Conservation (phyloP, 176 grass and related monocot genomes). For the Leersia perrieri region DNA sequence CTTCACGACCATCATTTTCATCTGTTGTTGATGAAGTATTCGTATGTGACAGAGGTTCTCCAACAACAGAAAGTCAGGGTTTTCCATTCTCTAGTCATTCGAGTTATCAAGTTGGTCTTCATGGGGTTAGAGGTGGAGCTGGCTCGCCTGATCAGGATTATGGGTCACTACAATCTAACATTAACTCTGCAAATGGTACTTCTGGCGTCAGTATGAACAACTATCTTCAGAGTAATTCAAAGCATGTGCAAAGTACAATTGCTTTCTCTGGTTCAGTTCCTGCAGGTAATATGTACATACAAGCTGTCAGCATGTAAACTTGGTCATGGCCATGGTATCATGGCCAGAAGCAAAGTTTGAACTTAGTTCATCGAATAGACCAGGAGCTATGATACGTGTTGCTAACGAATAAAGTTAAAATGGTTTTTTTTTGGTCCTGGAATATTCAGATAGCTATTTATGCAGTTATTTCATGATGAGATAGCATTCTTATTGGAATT, state of each 20-base stretch:
- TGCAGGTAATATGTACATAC: conserved; percentile 39
- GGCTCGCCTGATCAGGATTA: conserved; percentile 33
- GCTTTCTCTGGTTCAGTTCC: conserved; percentile 39
- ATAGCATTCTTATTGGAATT: background rate
- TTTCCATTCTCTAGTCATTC: conserved; percentile 34
- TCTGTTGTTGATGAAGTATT: conserved; percentile 80
- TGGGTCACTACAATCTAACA: conserved; percentile 35
- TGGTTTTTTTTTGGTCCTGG: conserved; percentile 27
- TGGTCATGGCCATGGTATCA: conserved; percentile 37
- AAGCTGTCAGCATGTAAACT: conserved; percentile 38
- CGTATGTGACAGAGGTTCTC: conserved; percentile 29
- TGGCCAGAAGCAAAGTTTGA: conserved; percentile 25
- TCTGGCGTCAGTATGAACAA: conserved; percentile 29
- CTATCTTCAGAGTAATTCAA: conserved; percentile 35
- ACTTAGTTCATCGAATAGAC: conserved; percentile 34
- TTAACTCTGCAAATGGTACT: conserved; percentile 17
- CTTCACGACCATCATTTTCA: conserved; percentile 55
- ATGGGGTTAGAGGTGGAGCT: conserved; percentile 26
- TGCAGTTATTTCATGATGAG: background rate
- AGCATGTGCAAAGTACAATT: conserved; percentile 31
- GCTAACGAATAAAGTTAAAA: conserved; percentile 11
- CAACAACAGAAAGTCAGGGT: conserved; percentile 32
- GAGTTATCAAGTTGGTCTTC: conserved; percentile 37
- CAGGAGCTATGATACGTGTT: conserved; percentile 9
- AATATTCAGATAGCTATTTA: conserved; percentile 29